A percentile compares a stretch with the other conserved stretches of the same genome.
These are phyloP conservation scores for Saccharomycopsis crataegensis DNA, from an alignment of 1,139 yeast species.

Conservation along the genomic window DNA sequence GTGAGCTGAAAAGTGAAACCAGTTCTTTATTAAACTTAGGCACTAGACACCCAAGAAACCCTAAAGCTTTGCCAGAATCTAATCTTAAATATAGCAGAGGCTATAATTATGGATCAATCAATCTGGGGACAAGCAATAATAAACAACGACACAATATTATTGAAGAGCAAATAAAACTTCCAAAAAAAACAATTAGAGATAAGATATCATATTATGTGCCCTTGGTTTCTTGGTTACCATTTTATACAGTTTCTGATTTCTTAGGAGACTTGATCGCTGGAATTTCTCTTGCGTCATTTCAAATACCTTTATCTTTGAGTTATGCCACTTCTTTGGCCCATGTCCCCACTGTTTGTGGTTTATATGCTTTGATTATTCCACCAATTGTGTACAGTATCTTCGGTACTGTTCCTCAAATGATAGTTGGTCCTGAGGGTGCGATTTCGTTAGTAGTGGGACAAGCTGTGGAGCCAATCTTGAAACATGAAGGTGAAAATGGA, in stretches of 20 bases:
- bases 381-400: slow-evolving; percentile 76
- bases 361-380: slow-evolving; percentile 73
- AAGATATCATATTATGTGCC: slow-evolving; percentile 38
- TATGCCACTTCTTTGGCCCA: slow-evolving; percentile 88
- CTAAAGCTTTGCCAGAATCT: no score
- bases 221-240: slow-evolving; percentile 68
- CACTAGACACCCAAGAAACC: no score
- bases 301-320: slow-evolving; percentile 81
- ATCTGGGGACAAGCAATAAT: no score
- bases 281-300: slow-evolving; percentile 81
- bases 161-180: no score
- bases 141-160: no score
- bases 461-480: slow-evolving; percentile 64
- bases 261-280: slow-evolving; percentile 83
- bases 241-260: slow-evolving; percentile 45
- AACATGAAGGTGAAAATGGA: slow-evolving; percentile 35
- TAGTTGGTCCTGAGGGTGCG: slow-evolving; percentile 96
- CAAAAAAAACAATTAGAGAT: background rate
- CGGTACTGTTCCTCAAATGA: slow-evolving; percentile 95
- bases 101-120: no score
- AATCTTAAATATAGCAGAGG: no score
- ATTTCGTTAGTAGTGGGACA: slow-evolving; percentile 88
- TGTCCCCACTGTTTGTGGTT: slow-evolving; percentile 82
- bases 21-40: no score
- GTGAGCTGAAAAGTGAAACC: no score